A percentile compares a stretch with the other conserved stretches of the same genome.
Evolutionary conservation across 805 yeast species (phyloP).

Genomic region (Candida sanyiensis): DNA sequence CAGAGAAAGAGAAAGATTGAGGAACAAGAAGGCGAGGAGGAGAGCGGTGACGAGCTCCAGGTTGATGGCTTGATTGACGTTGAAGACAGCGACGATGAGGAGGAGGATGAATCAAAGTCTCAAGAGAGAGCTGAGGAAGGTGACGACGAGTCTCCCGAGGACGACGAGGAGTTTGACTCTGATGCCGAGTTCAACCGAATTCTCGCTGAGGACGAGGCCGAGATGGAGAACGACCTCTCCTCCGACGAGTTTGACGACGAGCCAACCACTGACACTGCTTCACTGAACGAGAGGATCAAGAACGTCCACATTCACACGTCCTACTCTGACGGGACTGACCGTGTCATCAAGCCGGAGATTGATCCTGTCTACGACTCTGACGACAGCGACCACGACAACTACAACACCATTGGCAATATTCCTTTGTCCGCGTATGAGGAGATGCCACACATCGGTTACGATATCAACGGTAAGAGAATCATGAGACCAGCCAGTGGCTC

Average conservation of each 20-base stretch:
- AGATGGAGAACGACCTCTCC: conserved; percentile 25
- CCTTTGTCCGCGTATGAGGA: conserved; percentile 93
- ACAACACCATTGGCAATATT: conserved; percentile 88
- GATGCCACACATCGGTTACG: conserved; percentile 95
- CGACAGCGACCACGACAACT: conserved; percentile 77
- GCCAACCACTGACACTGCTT: conserved; percentile 44
- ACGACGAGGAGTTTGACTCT: conserved; percentile 32
- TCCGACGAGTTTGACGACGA: conserved; percentile 48
- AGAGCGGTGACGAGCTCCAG: conserved; percentile 17
- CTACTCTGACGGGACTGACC: conserved; percentile 73
- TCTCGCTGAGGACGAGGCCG: conserved; percentile 47
- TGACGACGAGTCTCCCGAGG: conserved; percentile 19
- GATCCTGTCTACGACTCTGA: conserved; percentile 94
- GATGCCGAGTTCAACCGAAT: conserved; percentile 61
- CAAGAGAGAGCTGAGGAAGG: conserved; percentile 15
- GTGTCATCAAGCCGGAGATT: conserved; percentile 81
- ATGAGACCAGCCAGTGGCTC: conserved; percentile 98
- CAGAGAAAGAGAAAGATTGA: conserved; percentile 21
- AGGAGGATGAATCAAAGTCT: conserved; percentile 23
- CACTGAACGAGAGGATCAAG: conserved; percentile 50
- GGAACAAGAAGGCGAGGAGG: conserved; percentile 14
- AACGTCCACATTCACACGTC: conserved; percentile 50
- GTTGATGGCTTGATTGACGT: conserved; percentile 22
- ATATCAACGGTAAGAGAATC: conserved; percentile 93
- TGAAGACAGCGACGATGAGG: conserved; percentile 11